Base-by-base conservation (phyloP, 331 rosid species). In the Phaseolus coccineus region DNA sequence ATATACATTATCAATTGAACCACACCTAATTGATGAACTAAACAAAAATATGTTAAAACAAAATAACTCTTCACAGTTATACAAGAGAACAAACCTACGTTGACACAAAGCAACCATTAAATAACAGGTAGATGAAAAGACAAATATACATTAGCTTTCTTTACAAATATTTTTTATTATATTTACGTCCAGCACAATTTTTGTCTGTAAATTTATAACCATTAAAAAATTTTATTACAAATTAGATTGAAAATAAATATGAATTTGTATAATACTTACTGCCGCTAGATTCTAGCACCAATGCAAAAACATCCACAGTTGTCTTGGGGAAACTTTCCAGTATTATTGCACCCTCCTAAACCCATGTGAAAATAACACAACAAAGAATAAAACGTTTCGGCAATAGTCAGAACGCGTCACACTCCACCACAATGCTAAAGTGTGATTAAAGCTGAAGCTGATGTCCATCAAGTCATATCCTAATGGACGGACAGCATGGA, bases 221-320 rank as follows among this genome's bases (percentile, higher is more conserved):
- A 74, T 68, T 59, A 65, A 55, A 47, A 2, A 56, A 40, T 28
- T 71, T 47, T 65, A 33, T 33, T 19, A 83, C 46, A 56, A 79
- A 69, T 39, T 44, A 79, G 28, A 73, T 40, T 74, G 46, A 70
- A 81, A 84, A 74, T 11, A 24, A 27, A 71, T 10, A 72, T 6
- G 59, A 67, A 79, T 53, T 42, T 55, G 62, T 69, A 69, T 75
- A 79, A 69, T 75, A 79, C 99, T 93, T 91, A 96, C 97, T 90
- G 80, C 99, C 98, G 1, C 97, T 88, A 84, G 98, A 93, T 85
- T 96, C 98, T 81, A 96, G 85, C 84, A 96, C 97, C 91, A 93
- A 83, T 46, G 98, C 99, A 84, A 96, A 96, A 73, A 93, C 96
- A 76, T 96, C 98, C 63, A 96, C 97, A 3, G 99, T 93, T 50